Base-by-base conservation (phyloP, 352 stramenopile species). In the Globisporangium spinosum region DNA sequence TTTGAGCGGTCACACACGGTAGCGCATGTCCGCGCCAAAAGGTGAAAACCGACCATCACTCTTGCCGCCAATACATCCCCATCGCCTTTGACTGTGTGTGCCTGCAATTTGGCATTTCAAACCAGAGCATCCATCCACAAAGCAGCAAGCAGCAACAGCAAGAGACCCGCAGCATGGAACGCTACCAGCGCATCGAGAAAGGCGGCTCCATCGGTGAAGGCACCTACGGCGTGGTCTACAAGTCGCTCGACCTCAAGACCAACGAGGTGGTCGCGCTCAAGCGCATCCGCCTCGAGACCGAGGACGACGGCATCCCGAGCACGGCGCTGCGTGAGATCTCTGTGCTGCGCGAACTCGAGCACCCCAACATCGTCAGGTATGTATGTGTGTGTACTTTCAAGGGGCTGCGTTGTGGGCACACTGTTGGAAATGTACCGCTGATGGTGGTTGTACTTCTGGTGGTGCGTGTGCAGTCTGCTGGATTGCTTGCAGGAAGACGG, bases 241-340 rank as follows among this genome's bases (percentile, higher is more conserved):
- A 98, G 78, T 97, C 94, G 15, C 77, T 94, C 65, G 95, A 98
- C 75, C 83, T 93, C 34, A 83, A 95, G 69, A 98, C 87, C 7
- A 87, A 91, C 54, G 74, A 97, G 59, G 89, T 98, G 47, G 91
- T 98, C 47, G 96, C 96, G 58, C 89, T 98, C 65, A 98, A 98
- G 89, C 91, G 89, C 61, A 99, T 99, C 72, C 92, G 97, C 25
- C 87, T 99, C 29, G 97, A 99, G 80, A 97, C 98, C 12, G 97
- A 99, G 86, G 97, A 99, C 78, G 98, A 99, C 73, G 98, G 98
- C 54, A 99, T 99, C 79, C 98, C 97, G 35, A 98, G 90, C 68
- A 99, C 98, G 13, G 97, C 98, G 15, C 77, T 99, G 59, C 90
- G 98, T 49, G 98, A 99, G 85, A 99, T 99, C 68, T 98, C 92